Base-by-base conservation (phyloP, 306 rosid species). In the Prunus armeniaca region DNA sequence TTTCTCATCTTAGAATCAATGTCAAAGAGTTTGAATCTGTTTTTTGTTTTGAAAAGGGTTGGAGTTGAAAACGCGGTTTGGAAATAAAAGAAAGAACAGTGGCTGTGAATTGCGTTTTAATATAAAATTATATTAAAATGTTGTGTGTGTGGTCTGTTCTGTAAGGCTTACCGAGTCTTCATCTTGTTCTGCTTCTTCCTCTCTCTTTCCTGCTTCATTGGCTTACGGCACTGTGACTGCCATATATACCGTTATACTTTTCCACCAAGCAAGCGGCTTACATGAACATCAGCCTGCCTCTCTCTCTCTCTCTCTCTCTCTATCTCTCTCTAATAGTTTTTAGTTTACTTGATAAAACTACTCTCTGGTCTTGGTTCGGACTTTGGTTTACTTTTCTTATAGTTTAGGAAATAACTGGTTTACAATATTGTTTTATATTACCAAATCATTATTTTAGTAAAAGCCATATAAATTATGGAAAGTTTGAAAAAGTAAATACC, bases 41-140 rank as follows among this genome's bases (percentile, higher is more conserved):
- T 27, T 67, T 67, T 47, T 60, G 56, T 66, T 14, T 27, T 62
- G 15, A 30, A 79, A 86, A 67, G 79, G 13, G 73, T 17, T 9
- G 69, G 54, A 6, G 83, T 73, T 76, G 82, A 80, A 87, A 34
- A 91, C 98, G 94, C 97, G 98, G 85, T 87, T 93, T 88, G 65
- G 22, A 61, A 9, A 47, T 64, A 46, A n/a, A 46, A 72, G 63
- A 64, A 56, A 19, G 14, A 43, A 28, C 6, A 58, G 32, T 12
- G 34, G 32, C 2, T 60, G 19, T 58, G 34, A 60, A 60, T 60
- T 60, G 32, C 24, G 65, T 12, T 60, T 60, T 22, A 58, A 10
- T 58, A 58, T 58, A 3, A 20, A 58, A 58, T 12, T 20, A 12
- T 20, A 66, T 62, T 41, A 38, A 9, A 38, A 9, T 68, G 4